Conservation (phyloP, 2,329 filamentous ascomycete species). For the Coleophoma crateriformis region DNA sequence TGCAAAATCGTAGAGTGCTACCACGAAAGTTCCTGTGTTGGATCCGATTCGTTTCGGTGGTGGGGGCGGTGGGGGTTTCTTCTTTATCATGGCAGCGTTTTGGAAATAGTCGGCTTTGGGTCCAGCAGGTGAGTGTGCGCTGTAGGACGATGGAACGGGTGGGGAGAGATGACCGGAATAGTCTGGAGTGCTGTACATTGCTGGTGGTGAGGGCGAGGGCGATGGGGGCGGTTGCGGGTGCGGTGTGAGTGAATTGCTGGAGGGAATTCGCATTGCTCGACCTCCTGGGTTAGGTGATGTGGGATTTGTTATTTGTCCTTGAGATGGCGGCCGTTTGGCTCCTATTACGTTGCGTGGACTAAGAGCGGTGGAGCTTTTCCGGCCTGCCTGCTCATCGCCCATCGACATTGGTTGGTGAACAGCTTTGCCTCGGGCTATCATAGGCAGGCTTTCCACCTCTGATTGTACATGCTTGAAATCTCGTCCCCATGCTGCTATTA, state of each 20-base stretch:
- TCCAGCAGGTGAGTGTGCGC: constrained; percentile 20
- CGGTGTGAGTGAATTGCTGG: constrained; percentile 9
- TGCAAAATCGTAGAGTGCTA: constrained; percentile 72
- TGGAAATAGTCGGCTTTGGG: constrained; percentile 25
- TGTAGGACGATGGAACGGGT: constrained; percentile 17
- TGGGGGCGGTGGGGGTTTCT: constrained; percentile 72
- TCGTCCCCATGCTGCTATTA: constrained; percentile 60
- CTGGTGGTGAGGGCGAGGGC: constrained; percentile 8
- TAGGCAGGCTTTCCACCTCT: constrained; percentile 59
- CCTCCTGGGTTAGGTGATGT: constrained; percentile 15
- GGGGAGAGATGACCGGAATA: constrained; percentile 18
- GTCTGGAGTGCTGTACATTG: constrained; percentile 9
- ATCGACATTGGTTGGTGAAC: constrained; percentile 45
- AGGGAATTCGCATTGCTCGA: constrained; percentile 19
- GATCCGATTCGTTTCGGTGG: constrained; percentile 51
- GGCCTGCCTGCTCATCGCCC: constrained; percentile 22
- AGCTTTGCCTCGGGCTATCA: constrained; percentile 63
- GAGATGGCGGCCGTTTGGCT: constrained; percentile 38
- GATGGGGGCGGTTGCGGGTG: constrained; percentile 17
- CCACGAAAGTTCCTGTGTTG: constrained; percentile 36
- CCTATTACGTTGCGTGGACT: constrained; percentile 31
- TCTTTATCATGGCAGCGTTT: constrained; percentile 45
- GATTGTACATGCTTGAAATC: constrained; percentile 58
- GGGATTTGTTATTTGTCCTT: constrained; percentile 12
- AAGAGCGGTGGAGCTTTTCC: constrained; percentile 20